Base-by-base conservation (phyloP, 495 filamentous ascomycete species). In the Elasticomyces elasticus region DNA sequence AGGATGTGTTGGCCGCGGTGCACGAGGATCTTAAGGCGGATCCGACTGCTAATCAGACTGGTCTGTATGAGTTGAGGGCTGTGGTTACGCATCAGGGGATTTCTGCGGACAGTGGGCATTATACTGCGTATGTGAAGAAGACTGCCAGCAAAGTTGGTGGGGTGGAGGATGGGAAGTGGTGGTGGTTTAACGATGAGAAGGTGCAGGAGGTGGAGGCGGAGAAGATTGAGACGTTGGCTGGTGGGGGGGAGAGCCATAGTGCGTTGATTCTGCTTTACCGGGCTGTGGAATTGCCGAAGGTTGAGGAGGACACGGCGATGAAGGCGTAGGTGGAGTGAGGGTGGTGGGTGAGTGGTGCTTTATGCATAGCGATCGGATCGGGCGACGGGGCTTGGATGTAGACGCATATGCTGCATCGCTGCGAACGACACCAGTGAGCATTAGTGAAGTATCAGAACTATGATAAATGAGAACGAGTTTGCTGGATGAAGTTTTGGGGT, bases 151-250 rank as follows among this genome's bases (percentile, higher is more conserved):
- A 27, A 23, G n/a, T 40, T 26, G 83, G 81, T 55, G 80, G 79
- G 52, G 81, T 83, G 58, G 84, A 90, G 52, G 89, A 95, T 58
- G 89, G 83, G 51, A 95, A 91, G 60, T 98, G 92, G 92, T 98
- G 92, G 89, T 97, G 92, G 89, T 98, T 98, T 76, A 95, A 98
- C 66, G 92, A 98, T 62, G 94, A 98, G 64, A 94, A 91, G 68
- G 94, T 98, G 11, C 80, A 85, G 35, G 94, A 97, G 70, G 92
- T 98, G 25, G 83, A 90, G 2, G 71, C 79, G 9, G 89, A 95
- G 61, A 94, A 92, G 73, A 94, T 98, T 59, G 84, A 91, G 64
- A 82, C 84, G 5, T 76, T 98, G 56, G 77, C 88, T 49, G 92
- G 92, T 56, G 92, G 92, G 64, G 92, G 92, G 82, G 92, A 98